Conservation (phyloP, 768 basidiomycete species). For the Boletus insuetus region DNA sequence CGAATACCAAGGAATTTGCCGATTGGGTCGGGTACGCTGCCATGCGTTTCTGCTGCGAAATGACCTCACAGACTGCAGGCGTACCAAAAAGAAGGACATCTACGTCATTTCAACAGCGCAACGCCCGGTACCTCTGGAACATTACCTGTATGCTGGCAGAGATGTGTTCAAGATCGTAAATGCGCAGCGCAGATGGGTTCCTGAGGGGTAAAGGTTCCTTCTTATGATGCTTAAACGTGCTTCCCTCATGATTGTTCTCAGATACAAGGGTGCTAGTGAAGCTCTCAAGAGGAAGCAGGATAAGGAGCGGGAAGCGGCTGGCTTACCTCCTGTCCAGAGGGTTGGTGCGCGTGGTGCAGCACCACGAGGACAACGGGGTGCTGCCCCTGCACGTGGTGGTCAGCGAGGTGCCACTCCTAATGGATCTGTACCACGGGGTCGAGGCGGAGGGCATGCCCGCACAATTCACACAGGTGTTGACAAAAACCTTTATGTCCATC, state of each 20-base stretch:
- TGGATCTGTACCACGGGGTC: conserved; percentile 35
- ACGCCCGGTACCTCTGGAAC: conserved; percentile 94
- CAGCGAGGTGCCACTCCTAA: conserved; percentile 48
- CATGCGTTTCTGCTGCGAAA: conserved; percentile 5
- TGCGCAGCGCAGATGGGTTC: conserved; percentile 64
- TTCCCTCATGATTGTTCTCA: conserved; percentile 29
- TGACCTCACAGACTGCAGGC: conserved; percentile 44
- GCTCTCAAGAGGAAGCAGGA: conserved; percentile 92
- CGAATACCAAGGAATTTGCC: conserved; percentile 97
- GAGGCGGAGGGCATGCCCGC: conserved; percentile 49
- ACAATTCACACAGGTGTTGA: conserved; percentile 70
- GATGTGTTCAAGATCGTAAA: conserved; percentile 94
- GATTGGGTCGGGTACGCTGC: conserved; percentile 94
- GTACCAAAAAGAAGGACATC: conserved; percentile 99
- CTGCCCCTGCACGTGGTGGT: conserved; percentile 47
- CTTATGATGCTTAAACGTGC: not conserved
- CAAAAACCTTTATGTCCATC: conserved; percentile 91
- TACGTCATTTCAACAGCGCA: conserved; percentile 98
- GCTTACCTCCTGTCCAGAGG: conserved; percentile 80
- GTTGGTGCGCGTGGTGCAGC: conserved; percentile 77
- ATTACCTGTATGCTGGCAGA: conserved; percentile 92
- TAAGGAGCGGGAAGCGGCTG: conserved; percentile 95
- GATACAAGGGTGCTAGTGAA: conserved; percentile 89
- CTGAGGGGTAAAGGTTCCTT: conserved; percentile 60
- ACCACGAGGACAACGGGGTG: conserved; percentile 46